A percentile compares a stretch with the other conserved stretches of the same genome.
These are phyloP conservation scores for Sanghuangporus baumii DNA, from an alignment of 1,284 basidiomycete species.

Conservation along the genomic window DNA sequence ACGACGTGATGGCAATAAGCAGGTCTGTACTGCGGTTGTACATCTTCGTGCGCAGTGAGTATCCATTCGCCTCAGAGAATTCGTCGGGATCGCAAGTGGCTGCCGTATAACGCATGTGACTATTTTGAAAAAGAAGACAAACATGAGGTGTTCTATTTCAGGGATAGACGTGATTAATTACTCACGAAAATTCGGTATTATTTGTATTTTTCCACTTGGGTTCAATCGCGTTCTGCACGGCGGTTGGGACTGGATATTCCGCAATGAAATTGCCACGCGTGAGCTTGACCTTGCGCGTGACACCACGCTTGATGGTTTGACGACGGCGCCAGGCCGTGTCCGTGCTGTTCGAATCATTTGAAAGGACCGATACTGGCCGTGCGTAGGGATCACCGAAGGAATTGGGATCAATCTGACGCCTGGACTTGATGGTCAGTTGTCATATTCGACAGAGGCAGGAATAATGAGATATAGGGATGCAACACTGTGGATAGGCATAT, in stretches of 20 bases:
- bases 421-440: conserved; percentile 16
- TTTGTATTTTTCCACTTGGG: conserved; percentile 67
- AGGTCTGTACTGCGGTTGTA: conserved; percentile 92
- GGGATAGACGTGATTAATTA: conserved; percentile 15
- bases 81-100: conserved; percentile 96
- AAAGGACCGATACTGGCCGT: conserved; percentile 60
- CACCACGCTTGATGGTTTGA: conserved; percentile 88
- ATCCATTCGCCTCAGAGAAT: conserved; percentile 78
- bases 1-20: conserved; percentile 87
- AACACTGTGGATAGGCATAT: not conserved
- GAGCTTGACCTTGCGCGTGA: conserved; percentile 90
- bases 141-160: not conserved
- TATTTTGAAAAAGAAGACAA: conserved; percentile 24
- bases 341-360: conserved; percentile 57
- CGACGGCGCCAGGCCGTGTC: conserved; percentile 80
- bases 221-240: conserved; percentile 83
- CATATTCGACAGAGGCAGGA: not conserved
- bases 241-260: conserved; percentile 87
- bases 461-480: not conserved
- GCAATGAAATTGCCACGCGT: conserved; percentile 89
- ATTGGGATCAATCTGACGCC: conserved; percentile 54
- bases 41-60: conserved; percentile 75
- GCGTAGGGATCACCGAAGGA: conserved; percentile 63
- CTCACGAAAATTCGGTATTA: conserved; percentile 82
- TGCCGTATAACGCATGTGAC: conserved; percentile 89